A percentile compares a stretch with the other conserved stretches of the same genome.
Conservation (phyloP, 169 alveolate species). For the Eimeria brunetti region DNA sequence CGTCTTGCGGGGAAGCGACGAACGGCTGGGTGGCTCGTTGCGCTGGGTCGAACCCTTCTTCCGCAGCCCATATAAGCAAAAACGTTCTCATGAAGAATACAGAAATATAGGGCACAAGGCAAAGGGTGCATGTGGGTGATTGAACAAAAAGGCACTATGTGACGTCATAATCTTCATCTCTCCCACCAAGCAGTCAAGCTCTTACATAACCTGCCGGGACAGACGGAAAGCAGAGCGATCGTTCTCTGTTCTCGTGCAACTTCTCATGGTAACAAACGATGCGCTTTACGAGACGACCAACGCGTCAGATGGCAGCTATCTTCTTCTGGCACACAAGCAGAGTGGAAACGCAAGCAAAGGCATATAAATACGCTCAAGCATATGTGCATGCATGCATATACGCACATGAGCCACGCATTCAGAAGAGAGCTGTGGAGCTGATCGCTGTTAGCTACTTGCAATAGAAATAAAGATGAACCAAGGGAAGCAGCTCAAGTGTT, state of each 20-base stretch:
- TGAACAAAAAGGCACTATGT: neutral
- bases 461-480: neutral
- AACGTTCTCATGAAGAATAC: too few species aligned
- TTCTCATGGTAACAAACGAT: neutral
- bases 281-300: neutral
- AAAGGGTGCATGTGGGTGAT: neutral
- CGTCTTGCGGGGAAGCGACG: too few species aligned
- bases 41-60: too few species aligned
- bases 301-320: neutral
- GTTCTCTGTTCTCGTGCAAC: neutral
- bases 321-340: neutral
- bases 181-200: neutral
- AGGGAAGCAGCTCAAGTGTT: neutral
- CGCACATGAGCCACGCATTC: neutral
- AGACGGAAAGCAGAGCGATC: neutral
- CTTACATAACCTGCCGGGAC: neutral
- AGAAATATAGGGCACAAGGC: neutral
- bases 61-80: too few species aligned
- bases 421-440: neutral
- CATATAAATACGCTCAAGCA: neutral
- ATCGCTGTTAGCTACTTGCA: neutral
- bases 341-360: neutral
- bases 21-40: too few species aligned
- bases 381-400: neutral
- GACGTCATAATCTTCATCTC: neutral